phyloP scores from a whole-genome alignment of 2,329 filamentous ascomycete genomes.

The Pestalotiopsis sp. region DNA sequence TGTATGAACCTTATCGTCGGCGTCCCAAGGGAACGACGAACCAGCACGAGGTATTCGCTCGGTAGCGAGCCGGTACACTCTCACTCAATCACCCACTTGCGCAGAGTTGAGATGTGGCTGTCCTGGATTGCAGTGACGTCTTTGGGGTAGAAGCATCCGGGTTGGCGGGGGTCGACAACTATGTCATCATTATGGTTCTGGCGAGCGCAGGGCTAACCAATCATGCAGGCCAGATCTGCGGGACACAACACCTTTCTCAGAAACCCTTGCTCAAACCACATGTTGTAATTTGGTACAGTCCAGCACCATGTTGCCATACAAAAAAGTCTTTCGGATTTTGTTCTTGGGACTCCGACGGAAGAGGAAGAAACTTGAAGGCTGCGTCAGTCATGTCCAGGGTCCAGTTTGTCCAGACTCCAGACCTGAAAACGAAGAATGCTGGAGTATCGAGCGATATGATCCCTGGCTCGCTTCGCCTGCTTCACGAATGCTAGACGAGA shows the following conservation, averaged over 20 bases:
- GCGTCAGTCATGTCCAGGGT: background rate
- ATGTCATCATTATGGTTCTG: conserved; percentile 11
- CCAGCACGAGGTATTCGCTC: background rate
- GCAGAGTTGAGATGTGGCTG: background rate
- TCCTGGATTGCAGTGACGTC: conserved; percentile 7
- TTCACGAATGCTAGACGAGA: no score
- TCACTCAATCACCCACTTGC: background rate
- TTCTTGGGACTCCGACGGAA: background rate
- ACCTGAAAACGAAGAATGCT: background rate
- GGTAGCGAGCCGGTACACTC: background rate
- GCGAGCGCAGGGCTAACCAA: conserved; percentile 10
- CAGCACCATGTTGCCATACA: background rate
- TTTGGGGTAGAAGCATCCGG: background rate
- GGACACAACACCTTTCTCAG: background rate
- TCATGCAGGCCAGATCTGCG: background rate
- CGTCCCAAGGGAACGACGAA: background rate
- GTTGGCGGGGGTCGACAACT: background rate
- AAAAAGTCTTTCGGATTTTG: background rate
- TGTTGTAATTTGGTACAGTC: background rate
- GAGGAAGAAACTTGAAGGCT: background rate
- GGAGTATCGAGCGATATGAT: no score
- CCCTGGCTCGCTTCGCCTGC: no score
- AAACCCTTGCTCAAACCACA: background rate
- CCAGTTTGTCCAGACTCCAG: background rate
- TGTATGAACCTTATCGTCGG: background rate